phyloP scores from a whole-genome alignment of 176 grass and related monocot genomes.

The Hordeum vulgare region DNA sequence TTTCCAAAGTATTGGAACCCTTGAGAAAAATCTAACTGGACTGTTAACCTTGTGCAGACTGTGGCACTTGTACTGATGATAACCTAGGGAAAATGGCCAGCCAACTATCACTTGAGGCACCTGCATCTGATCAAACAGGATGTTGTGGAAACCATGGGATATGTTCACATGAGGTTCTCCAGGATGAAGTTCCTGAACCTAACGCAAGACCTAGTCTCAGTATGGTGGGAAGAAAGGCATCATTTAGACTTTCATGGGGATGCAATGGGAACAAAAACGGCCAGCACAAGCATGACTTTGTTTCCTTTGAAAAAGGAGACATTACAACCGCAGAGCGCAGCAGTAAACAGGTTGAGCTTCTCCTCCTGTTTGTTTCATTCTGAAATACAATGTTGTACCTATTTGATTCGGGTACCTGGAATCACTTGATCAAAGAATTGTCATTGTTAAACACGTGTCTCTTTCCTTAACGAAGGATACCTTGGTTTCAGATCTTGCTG shows the following conservation, averaged over 20 bases:
- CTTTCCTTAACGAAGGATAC: conserved; percentile 21
- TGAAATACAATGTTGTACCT: neutral
- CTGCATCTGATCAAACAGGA: conserved; percentile 51
- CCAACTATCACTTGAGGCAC: conserved; percentile 28
- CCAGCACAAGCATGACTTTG: conserved; percentile 96
- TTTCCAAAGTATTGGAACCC: neutral
- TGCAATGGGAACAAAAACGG: conserved; percentile 92
- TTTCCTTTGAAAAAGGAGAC: conserved; percentile 98
- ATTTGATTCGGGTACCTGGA: neutral
- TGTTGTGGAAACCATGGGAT: conserved; percentile 96
- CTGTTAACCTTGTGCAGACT: conserved; percentile 31
- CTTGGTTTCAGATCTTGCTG: conserved; percentile 78
- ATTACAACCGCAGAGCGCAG: conserved; percentile 96
- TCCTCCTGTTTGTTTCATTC: conserved; percentile 1
- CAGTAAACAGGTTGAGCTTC: conserved; percentile 76
- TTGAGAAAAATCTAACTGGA: conserved; percentile 8
- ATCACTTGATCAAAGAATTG: neutral
- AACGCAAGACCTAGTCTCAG: conserved; percentile 54
- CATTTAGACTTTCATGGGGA: conserved; percentile 94
- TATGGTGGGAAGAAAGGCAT: conserved; percentile 75
- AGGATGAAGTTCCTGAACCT: conserved; percentile 57
- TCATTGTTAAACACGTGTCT: neutral
- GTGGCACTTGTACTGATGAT: conserved; percentile 20
- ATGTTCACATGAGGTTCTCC: conserved; percentile 91
- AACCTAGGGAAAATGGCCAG: conserved; percentile 31